Base-by-base conservation (phyloP, 495 filamentous ascomycete species). In the Penicillium argentinense region DNA sequence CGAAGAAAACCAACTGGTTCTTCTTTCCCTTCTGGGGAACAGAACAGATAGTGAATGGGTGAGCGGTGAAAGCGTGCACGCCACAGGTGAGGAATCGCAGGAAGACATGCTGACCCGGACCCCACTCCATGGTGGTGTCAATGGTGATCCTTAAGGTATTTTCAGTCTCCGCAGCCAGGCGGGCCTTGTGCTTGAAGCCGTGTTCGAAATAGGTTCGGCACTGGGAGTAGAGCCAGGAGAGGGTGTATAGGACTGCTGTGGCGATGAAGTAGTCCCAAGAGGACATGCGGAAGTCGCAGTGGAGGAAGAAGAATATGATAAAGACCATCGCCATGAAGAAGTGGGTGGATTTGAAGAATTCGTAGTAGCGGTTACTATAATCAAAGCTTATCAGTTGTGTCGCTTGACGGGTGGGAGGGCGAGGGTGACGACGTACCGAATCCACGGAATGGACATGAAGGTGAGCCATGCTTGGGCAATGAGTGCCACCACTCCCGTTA, bases 271-370 rank as follows among this genome's bases (percentile, higher is more conserved):
- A 81, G 46, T 78, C 73, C 77, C 75, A 79, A 7, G 74, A 77
- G 17, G 68, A 69, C 36, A 80, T 64, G 13, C 53, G 64, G 56
- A 73, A 80, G 53, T 80, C 75, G 49, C 80, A 83, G 56, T 85
- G 78, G 17, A 77, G 66, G 59, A 81, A 81, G 54, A 83, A 76
- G 57, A 78, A 78, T 12, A 82, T 42, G 4, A 77, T 60, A 45
- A 81, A 83, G 2, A 81, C 42, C n/a, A 74, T 37, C 0, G 73
- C 74, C 34, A 73, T 75, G 34, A 79, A 30, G 38, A 73, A 72
- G 46, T 84, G 80, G 0, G 73, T 73, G 7, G 62, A 59, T 54
- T 83, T 82, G 71, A 84, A 82, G 54, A 80, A 77, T 51, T 83
- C 79, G 56, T 83, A 84, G 56, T 65, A 75, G 0, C 69, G 76